Percentiles rank a stretch among this genome's conserved stretches.
phyloP scores from a whole-genome alignment of 495 filamentous ascomycete genomes.

The Sporormia fimetaria region DNA sequence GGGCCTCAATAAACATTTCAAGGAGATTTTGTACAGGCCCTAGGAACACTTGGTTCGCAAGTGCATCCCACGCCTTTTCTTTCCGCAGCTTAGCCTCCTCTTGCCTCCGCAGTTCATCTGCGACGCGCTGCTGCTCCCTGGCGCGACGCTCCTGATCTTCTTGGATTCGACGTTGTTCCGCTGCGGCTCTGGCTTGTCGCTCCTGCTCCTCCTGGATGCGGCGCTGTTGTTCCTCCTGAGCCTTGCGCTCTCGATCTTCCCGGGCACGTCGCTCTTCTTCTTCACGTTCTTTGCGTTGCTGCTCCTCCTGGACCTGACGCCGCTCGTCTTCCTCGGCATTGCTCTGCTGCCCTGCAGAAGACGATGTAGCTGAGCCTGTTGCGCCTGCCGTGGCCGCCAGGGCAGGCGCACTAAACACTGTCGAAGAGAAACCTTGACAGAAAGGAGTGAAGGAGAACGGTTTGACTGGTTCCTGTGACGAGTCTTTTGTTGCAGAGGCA shows the following conservation, averaged over 20 bases:
- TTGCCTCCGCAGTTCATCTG: not conserved
- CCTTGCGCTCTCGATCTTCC: conserved; percentile 1
- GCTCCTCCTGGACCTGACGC: conserved; percentile 3
- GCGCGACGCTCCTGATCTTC: conserved; percentile 3
- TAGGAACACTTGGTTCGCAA: not conserved
- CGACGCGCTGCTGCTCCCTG: not conserved
- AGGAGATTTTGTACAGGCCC: conserved; percentile 10
- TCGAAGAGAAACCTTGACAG: no score
- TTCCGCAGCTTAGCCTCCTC: not conserved
- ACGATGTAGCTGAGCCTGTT: not conserved
- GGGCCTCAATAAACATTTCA: conserved; percentile 11
- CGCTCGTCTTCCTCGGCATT: conserved; percentile 6
- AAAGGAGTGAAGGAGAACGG: no score
- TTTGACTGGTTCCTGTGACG: no score
- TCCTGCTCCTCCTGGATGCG: conserved; percentile 3
- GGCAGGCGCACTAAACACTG: no score
- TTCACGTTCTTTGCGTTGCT: conserved; percentile 1
- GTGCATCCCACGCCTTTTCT: not conserved
- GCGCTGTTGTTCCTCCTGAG: not conserved
- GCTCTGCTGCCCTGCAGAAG: no score
- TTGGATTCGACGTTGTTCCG: conserved; percentile 4
- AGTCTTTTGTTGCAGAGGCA: no score
- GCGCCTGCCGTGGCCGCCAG: not conserved
- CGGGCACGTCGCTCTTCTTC: no score
- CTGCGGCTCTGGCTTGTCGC: conserved; percentile 3